phyloP scores from a whole-genome alignment of 768 basidiomycete genomes.

The Amanita exitialis region DNA sequence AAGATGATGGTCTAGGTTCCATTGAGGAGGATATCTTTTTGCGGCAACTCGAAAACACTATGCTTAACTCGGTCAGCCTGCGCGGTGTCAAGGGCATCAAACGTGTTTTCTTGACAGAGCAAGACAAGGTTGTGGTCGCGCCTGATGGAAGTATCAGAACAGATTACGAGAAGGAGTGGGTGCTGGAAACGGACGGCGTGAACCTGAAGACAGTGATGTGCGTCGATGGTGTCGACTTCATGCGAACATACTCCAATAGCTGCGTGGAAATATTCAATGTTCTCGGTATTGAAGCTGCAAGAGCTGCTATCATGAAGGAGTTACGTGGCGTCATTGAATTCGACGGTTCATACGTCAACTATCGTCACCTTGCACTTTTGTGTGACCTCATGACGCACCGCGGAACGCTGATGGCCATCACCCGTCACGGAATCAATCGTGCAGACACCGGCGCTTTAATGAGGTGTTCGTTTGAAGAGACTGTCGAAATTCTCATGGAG shows the following conservation, averaged over 20 bases:
- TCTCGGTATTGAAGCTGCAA: slow-evolving; percentile 93
- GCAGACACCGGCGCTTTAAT: slow-evolving; percentile 98
- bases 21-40: slow-evolving; percentile 95
- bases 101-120: slow-evolving; percentile 87
- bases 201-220: slow-evolving; percentile 94
- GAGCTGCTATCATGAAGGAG: slow-evolving; percentile 90
- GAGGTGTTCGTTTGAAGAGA: slow-evolving; percentile 99
- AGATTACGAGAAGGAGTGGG: slow-evolving; percentile 80
- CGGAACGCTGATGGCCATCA: slow-evolving; percentile 93
- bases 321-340: slow-evolving; percentile 95
- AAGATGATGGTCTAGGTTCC: slow-evolving; percentile 64
- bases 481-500: slow-evolving; percentile 98
- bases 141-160: slow-evolving; percentile 57
- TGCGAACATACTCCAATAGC: slow-evolving; percentile 92
- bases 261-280: slow-evolving; percentile 92
- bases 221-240: slow-evolving; percentile 90
- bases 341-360: slow-evolving; percentile 99
- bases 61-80: slow-evolving; percentile 91
- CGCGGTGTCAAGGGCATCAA: slow-evolving; percentile 89
- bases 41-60: slow-evolving; percentile 90
- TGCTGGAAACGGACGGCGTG: slow-evolving; percentile 93
- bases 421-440: slow-evolving; percentile 98
- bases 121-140: slow-evolving; percentile 64
- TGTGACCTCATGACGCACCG: slow-evolving; percentile 98
- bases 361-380: slow-evolving; percentile 91